Evolutionary conservation across 2,329 filamentous ascomycete genomes (phyloP), one percentile per base, ranked within the genome.

Genomic region (Trichoderma koningii): DNA sequence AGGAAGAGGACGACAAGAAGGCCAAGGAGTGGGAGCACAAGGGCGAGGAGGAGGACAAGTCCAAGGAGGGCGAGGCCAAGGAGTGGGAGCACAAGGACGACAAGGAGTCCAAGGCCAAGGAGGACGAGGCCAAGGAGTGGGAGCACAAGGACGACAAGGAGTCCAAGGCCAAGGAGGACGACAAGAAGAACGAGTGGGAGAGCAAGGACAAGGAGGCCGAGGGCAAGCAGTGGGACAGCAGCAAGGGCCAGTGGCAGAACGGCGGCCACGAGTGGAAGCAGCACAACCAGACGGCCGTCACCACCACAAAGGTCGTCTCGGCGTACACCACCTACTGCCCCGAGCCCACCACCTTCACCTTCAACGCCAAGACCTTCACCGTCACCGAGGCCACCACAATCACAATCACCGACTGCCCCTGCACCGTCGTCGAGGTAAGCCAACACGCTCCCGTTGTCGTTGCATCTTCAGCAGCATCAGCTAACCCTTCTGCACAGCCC

Each of bases 331-430:
- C 79, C 44, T 78, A 73, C 69, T 83, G 81, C 75, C 72, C 77
- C 6, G 71, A 79, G 74, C 80, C 84, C 44, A 85, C 84, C 41
- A 79, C 78, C 68, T 70, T 87, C 69, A 82, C 79, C 68, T 76
- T 83, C 74, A 80, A 80, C 71, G 75, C 76, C 72, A 79, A 81
- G 73, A 77, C 77, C 55, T 87, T 84, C 79, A 81, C 82, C 55
- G 80, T 86, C 70, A 83, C 81, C 60, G 77, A 80, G 73, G 80
- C 85, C 67, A 76, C 83, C 70, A 82, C 82, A 63, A 75, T 87
- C 68, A 86, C 82, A 71, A 81, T 88, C 64, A 80, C 78, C 44
- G 77, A 84, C 73, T 85, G 83, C 75, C 81, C 82, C 65, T 85
- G 82, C 78, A 83, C 82, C 51, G 66, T 77, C 59, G 68, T 71